phyloP scores from a whole-genome alignment of 1,284 basidiomycete genomes.

The Papiliotrema nemorosa region DNA sequence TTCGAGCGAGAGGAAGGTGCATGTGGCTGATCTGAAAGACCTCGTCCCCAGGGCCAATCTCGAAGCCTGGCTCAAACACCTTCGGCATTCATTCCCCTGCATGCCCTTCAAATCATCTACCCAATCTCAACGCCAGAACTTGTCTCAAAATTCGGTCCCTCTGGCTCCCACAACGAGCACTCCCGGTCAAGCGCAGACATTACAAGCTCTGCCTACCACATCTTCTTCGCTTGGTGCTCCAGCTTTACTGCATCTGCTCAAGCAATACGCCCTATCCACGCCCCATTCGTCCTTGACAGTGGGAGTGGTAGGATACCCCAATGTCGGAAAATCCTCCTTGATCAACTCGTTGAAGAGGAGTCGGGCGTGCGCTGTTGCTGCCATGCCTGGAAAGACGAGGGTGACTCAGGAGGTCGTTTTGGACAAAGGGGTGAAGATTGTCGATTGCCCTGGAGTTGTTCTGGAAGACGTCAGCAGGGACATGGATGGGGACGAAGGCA shows the following conservation, averaged over 20 bases:
- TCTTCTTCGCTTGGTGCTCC: conserved; percentile 59
- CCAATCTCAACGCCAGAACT: conserved; percentile 71
- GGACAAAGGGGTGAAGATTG: conserved; percentile 84
- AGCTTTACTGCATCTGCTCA: conserved; percentile 76
- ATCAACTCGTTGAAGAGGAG: conserved; percentile 92
- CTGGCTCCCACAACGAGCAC: conserved; percentile 33
- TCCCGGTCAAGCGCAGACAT: conserved; percentile 44
- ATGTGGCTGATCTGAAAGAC: conserved; percentile 56
- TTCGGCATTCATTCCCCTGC: conserved; percentile 87
- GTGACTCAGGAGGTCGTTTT: conserved; percentile 90
- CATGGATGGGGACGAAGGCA: conserved; percentile 54
- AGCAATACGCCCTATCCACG: conserved; percentile 75
- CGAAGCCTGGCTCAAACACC: conserved; percentile 82
- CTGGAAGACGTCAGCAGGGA: conserved; percentile 58
- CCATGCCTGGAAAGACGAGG: conserved; percentile 91
- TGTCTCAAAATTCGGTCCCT: conserved; percentile 54
- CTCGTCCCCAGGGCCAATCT: conserved; percentile 85
- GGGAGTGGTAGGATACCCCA: conserved; percentile 94
- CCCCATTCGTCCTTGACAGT: conserved; percentile 73
- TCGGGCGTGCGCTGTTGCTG: conserved; percentile 85
- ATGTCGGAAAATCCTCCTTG: conserved; percentile 92
- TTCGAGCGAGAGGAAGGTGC: not conserved
- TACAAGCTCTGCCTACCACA: conserved; percentile 57
- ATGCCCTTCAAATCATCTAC: conserved; percentile 90
- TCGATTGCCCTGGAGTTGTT: conserved; percentile 96